Conservation (phyloP, 2,329 filamentous ascomycete species). For the Clarireedia hainanense region DNA sequence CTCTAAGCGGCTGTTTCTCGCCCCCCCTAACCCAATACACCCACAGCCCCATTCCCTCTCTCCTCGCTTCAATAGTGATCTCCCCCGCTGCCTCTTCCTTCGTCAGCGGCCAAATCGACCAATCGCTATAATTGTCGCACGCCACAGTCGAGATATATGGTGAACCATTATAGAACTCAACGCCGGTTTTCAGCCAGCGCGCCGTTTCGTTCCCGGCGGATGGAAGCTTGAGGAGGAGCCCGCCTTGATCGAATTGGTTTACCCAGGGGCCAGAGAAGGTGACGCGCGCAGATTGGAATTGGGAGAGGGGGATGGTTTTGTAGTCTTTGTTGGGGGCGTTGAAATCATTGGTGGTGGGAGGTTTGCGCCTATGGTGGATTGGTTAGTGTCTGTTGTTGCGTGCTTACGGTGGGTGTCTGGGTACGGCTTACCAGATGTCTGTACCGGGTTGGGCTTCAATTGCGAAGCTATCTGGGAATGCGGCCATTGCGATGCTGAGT, state of each 20-base stretch:
- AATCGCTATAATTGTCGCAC: neutral
- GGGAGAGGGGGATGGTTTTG: neutral
- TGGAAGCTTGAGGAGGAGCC: constrained; percentile 4
- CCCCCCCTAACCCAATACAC: constrained; percentile 1
- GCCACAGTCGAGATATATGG: constrained; percentile 2
- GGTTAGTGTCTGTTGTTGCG: constrained; percentile 20
- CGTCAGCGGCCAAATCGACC: neutral
- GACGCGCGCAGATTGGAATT: neutral
- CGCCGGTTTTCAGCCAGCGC: constrained; percentile 4
- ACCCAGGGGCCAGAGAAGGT: constrained; percentile 1
- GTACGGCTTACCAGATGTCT: neutral
- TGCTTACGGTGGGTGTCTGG: constrained; percentile 20
- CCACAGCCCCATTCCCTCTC: neutral
- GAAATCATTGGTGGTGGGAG: constrained; percentile 1
- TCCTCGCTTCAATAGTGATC: constrained; percentile 1
- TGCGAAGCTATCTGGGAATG: neutral
- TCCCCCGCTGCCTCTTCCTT: neutral
- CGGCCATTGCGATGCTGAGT: neutral
- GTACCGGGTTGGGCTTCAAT: neutral
- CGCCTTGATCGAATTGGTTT: constrained; percentile 6
- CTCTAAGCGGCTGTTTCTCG: constrained; percentile 3
- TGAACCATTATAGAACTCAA: constrained; percentile 1
- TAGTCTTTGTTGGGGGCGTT: constrained; percentile 1
- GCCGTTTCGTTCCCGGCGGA: neutral
- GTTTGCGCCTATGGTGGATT: constrained; percentile 1